A percentile compares a stretch with the other conserved stretches of the same genome.
Evolutionary conservation across 192 early-diverging fungal species (phyloP).

Genomic region (Oehlia diaphana): DNA sequence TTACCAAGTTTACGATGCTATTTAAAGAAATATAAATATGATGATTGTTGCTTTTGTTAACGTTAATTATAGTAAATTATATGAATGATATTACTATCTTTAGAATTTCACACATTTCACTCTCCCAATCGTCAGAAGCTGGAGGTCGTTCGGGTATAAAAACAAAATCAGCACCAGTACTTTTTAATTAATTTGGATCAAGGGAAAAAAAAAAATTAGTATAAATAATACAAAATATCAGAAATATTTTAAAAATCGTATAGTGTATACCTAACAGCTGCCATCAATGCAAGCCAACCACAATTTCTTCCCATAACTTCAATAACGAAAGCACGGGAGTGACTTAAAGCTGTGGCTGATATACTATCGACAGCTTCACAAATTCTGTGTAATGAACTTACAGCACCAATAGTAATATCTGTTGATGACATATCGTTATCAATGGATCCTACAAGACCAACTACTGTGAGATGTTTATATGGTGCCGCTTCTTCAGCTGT

Average conservation of each 20-base stretch:
- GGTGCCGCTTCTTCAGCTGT: constrained; percentile 56
- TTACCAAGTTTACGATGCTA: constrained; percentile 80
- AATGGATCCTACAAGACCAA: constrained; percentile 95
- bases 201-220: not conserved
- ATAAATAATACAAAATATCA: not conserved
- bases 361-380: constrained; percentile 95
- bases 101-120: constrained; percentile 82
- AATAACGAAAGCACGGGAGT: constrained; percentile 95
- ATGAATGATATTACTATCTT: constrained; percentile 40
- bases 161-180: constrained; percentile 91
- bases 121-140: constrained; percentile 82
- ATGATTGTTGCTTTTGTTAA: not conserved
- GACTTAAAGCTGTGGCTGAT: constrained; percentile 87
- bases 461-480: constrained; percentile 81
- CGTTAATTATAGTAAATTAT: not conserved
- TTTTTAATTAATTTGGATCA: constrained; percentile 11
- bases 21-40: constrained; percentile 5
- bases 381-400: constrained; percentile 90
- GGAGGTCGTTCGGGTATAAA: constrained; percentile 96
- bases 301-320: constrained; percentile 99
- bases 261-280: constrained; percentile 58
- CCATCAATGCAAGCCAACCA: constrained; percentile 91
- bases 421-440: constrained; percentile 91
- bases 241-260: not conserved
- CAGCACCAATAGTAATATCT: constrained; percentile 96